Conservation (phyloP, 2,329 filamentous ascomycete species). For the Penicillium sumatraense region DNA sequence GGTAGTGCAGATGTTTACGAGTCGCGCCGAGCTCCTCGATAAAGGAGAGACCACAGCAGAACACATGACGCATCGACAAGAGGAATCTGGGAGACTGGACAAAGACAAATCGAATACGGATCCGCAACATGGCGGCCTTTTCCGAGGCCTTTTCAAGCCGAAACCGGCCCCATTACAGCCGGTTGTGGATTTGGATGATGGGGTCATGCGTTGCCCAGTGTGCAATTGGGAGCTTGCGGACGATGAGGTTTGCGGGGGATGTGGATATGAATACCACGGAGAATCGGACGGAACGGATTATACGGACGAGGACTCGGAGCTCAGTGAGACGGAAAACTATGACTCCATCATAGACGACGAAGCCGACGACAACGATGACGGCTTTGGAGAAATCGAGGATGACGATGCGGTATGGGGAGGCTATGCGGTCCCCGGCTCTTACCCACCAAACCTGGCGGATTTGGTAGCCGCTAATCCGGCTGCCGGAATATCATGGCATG, state of each 20-base stretch:
- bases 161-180: conserved; percentile 39
- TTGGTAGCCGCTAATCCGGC: conserved; percentile 13
- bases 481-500: background rate
- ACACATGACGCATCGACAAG: conserved; percentile 60
- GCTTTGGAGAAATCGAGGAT: conserved; percentile 34
- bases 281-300: conserved; percentile 48
- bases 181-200: conserved; percentile 62
- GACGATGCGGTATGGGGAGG: conserved; percentile 13
- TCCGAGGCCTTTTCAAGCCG: conserved; percentile 63
- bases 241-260: conserved; percentile 57
- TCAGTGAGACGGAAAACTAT: conserved; percentile 50
- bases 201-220: conserved; percentile 64
- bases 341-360: conserved; percentile 28
- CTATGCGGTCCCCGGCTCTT: conserved; percentile 15
- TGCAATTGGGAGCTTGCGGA: conserved; percentile 69
- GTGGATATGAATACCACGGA: conserved; percentile 54
- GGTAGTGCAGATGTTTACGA: conserved; percentile 66
- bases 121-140: conserved; percentile 60
- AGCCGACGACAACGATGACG: conserved; percentile 36
- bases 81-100: conserved; percentile 65
- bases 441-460: conserved; percentile 16
- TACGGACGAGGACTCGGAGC: conserved; percentile 42
- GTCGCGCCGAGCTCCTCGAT: conserved; percentile 64
- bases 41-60: conserved; percentile 66
- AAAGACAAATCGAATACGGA: conserved; percentile 61